phyloP scores from a whole-genome alignment of 495 filamentous ascomycete genomes.

The Hypomontagnella monticulosa region DNA sequence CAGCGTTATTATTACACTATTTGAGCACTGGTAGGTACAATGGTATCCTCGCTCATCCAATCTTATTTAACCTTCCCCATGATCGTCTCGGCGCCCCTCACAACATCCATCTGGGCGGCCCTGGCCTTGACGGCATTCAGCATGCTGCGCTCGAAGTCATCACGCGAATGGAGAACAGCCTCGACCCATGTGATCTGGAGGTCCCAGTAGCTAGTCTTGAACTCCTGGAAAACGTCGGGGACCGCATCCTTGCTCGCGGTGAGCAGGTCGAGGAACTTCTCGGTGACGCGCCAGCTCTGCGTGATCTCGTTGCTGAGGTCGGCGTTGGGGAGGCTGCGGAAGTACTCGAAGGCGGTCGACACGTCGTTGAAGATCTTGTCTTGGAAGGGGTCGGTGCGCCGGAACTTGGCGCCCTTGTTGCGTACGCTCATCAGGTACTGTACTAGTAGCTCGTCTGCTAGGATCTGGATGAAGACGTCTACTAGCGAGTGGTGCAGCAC shows the following conservation, averaged over 20 bases:
- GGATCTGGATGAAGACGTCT: conserved; percentile 89
- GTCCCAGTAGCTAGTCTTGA: conserved; percentile 93
- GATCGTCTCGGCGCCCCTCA: conserved; percentile 82
- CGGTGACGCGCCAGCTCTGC: conserved; percentile 88
- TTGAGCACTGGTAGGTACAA: background rate
- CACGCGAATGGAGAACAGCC: conserved; percentile 81
- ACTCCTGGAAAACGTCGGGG: conserved; percentile 78
- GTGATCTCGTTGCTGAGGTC: conserved; percentile 71
- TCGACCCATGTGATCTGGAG: conserved; percentile 97
- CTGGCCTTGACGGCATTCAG: conserved; percentile 84
- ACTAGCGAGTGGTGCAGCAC: conserved; percentile 85
- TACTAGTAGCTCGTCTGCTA: conserved; percentile 87
- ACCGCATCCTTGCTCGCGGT: conserved; percentile 77
- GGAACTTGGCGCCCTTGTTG: conserved; percentile 92
- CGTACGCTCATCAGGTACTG: conserved; percentile 85
- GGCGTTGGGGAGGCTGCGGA: conserved; percentile 61
- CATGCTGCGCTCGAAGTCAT: conserved; percentile 94
- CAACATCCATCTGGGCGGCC: conserved; percentile 83
- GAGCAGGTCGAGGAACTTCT: conserved; percentile 79
- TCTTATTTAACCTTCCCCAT: conserved; percentile 86
- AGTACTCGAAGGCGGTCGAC: conserved; percentile 82
- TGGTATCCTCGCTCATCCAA: background rate
- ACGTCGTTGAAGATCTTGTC: conserved; percentile 93
- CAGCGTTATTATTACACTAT: background rate
- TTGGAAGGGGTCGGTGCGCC: conserved; percentile 79